Percentiles rank a stretch among this genome's conserved stretches.
phyloP scores from a whole-genome alignment of 345 rosid species.

The Psidium friedrichsthalianum region DNA sequence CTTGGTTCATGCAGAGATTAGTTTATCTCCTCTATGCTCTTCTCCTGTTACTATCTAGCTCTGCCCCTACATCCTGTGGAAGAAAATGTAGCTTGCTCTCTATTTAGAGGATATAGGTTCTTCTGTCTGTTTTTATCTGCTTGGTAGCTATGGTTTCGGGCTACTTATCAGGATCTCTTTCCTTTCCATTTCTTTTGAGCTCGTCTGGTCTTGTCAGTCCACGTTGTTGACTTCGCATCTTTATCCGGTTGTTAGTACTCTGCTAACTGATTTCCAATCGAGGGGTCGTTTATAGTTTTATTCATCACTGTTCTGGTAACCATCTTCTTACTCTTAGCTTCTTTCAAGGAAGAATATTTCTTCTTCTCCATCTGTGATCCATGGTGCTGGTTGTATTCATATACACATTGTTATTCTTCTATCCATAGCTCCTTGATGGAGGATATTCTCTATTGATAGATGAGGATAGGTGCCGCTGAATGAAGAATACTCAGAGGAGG shows the following conservation, averaged over 20 bases:
- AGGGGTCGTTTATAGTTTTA: not conserved
- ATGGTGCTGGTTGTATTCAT: not conserved
- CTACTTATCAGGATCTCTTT: not conserved
- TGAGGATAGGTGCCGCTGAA: not conserved
- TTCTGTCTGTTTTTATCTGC: not conserved
- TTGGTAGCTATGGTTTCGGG: not conserved
- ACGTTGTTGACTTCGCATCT: not conserved
- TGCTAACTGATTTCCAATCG: not conserved
- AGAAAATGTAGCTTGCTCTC: not conserved
- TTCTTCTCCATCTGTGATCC: not conserved
- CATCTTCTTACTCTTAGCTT: not conserved
- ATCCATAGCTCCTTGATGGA: not conserved
- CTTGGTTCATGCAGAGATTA: not conserved
- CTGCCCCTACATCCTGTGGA: not conserved
- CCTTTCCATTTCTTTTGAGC: not conserved
- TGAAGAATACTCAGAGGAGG: not conserved
- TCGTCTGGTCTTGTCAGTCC: not conserved
- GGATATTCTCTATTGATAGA: not conserved
- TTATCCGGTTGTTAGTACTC: not conserved
- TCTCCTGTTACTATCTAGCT: not conserved
- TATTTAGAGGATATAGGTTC: not conserved
- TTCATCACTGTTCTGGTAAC: not conserved
- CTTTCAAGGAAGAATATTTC: not conserved
- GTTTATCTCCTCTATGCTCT: not conserved
- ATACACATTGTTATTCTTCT: not conserved